Percentiles rank a stretch among this genome's conserved stretches.
Conservation (phyloP, 73 alveolate genomes). For the Uronychia setigera region DNA sequence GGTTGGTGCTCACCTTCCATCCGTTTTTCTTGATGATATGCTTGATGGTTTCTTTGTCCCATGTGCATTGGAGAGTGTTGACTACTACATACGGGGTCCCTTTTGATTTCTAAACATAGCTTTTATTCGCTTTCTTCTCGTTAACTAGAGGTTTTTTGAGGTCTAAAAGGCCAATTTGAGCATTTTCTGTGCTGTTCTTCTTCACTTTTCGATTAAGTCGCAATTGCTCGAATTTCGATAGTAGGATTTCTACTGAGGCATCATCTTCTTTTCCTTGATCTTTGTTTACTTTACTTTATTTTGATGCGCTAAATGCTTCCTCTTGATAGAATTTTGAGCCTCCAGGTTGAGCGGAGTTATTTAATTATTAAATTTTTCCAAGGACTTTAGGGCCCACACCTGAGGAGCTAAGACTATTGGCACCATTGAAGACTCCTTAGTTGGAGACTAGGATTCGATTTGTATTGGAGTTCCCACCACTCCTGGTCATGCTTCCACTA, state of each 20-base stretch:
- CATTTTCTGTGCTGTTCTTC: not conserved
- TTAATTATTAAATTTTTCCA: too few species aligned
- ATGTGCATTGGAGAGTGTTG: slow-evolving; percentile 36
- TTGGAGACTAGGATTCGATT: too few species aligned
- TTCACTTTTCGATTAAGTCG: not conserved
- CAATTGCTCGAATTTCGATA: not conserved
- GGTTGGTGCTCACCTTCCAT: slow-evolving; percentile 19
- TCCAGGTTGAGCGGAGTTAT: too few species aligned
- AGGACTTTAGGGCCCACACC: too few species aligned
- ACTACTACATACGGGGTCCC: not conserved
- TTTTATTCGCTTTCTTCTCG: not conserved
- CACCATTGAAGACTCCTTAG: not conserved
- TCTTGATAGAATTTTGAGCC: too few species aligned
- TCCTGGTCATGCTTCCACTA: not conserved
- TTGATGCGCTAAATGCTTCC: too few species aligned
- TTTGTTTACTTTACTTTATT: not conserved
- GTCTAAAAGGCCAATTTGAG: not conserved
- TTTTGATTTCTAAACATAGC: not conserved
- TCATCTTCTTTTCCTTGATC: not conserved
- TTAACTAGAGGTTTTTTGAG: not conserved
- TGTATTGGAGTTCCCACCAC: too few species aligned
- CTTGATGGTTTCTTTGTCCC: slow-evolving; percentile 17
- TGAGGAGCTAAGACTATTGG: too few species aligned
- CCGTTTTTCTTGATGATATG: slow-evolving; percentile 18
- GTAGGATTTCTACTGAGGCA: not conserved